Evolutionary conservation across 1,284 basidiomycete genomes (phyloP), one percentile per base, ranked within the genome.

Genomic region (Tilletiopsis washingtonensis): DNA sequence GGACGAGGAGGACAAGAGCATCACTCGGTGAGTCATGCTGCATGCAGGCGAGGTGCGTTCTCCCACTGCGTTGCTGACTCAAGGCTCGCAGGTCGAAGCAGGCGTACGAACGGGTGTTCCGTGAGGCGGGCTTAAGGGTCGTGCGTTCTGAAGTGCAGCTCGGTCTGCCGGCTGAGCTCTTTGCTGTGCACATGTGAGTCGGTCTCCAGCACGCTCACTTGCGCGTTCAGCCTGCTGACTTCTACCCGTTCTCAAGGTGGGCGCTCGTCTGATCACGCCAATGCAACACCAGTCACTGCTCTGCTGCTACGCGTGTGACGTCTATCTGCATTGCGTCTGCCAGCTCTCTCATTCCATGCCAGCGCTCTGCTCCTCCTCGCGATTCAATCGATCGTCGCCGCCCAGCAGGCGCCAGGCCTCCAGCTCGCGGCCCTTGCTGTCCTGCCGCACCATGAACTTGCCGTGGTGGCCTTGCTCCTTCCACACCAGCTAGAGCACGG

Each of bases 1-100:
- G 58, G 70, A 73, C 43, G 62, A 70, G 40, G 67, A 71, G 45
- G 70, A 73, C 43, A 59, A 64, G 54, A 67, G 64, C 29, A 70
- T 73, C 47, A 73, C 70, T 0, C 53, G 60, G 24, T 48, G 36
- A 15, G 38, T 42, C 1, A 11, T 34, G 17, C 2, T 17, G 32
- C 32, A 17, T 25, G 5, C 40, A 20, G 14, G 34, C 45, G 14
- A 19, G 23, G 24, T n/a, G n/a, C 14, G 9, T 21, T 12, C 4
- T 19, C n/a, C 45, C 7, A 37, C 3, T n/a, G n/a, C n/a, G n/a
- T n/a, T n/a, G n/a, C 25, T 38, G 21, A 17, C 19, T 21, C 9
- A 36, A 3, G 11, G 14, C 36, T 25, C 4, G 14, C 46, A 51
- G 64, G 12, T 71, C 70, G 4, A 59, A 54, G 17, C 56, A 64